phyloP scores from a whole-genome alignment of 257 asterid species.

The Nicotiana paniculata region DNA sequence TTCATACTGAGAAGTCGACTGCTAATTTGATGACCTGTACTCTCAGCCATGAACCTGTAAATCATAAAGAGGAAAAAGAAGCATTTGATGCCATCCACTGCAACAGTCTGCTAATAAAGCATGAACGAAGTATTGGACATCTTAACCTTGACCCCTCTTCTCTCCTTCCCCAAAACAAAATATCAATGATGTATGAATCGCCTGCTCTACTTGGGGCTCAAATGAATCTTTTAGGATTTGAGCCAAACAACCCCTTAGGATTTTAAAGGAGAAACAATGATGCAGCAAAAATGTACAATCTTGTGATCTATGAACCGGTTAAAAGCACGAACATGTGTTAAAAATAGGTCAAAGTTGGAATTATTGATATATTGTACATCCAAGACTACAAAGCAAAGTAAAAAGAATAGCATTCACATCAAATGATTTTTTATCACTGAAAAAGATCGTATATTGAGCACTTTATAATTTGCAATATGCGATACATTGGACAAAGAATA shows the following conservation, averaged over 20 bases:
- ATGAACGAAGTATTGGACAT: not conserved
- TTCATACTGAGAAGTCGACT: conserved; percentile 92
- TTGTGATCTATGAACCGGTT: not conserved
- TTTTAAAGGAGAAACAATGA: not conserved
- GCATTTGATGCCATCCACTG: conserved; percentile 7
- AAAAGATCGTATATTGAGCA: not conserved
- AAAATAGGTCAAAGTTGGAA: not conserved
- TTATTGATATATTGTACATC: not conserved
- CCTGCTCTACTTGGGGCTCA: not conserved
- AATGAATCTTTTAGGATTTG: not conserved
- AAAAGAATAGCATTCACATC: not conserved
- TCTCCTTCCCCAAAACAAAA: not conserved
- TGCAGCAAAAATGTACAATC: not conserved
- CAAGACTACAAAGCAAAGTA: not conserved
- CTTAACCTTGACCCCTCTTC: not conserved
- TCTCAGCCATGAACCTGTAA: conserved; percentile 83
- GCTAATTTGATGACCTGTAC: conserved; percentile 87
- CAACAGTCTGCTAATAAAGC: conserved; percentile 2
- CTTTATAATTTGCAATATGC: not conserved
- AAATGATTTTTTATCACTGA: not conserved
- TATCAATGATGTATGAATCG: not conserved
- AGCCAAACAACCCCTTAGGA: not conserved
- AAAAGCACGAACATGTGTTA: not conserved
- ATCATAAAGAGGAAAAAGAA: not conserved
- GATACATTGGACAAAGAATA: not conserved